Base-by-base conservation (phyloP, 2,329 filamentous ascomycete genomes). In the Aspergillus novofumigatus region DNA sequence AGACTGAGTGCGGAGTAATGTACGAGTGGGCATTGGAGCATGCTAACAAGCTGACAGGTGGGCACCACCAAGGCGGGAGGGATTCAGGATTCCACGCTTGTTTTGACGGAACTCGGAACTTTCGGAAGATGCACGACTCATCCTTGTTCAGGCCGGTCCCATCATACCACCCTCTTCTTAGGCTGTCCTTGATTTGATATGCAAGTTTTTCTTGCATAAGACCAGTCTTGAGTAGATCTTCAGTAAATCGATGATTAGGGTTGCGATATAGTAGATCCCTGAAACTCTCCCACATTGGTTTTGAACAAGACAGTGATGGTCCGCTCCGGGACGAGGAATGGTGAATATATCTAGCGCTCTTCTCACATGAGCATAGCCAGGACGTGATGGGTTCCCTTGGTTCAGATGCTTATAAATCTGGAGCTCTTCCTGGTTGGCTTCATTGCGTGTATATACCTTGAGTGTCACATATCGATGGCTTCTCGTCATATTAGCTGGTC, bases 201-300 rank as follows among this genome's bases (percentile, higher is more conserved):
- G 26, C 26, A n/a, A n/a, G n/a, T n/a, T n/a, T n/a, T n/a, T n/a
- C 29, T 35, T 72, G 70, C 54, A 64, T 61, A 41, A 81, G 66
- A 41, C 71, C 69, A 23, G 59, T 59, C 58, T 72, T 75, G 11
- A 80, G 62, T 17, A 80, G 64, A 23, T 72, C 65, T 32, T 72
- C 63, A 11, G 73, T 70, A 48, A 78, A 75, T 23, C 75, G 67
- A 61, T 70, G 65, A 2, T 35, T 62, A 3, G 74, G 69, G 49
- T 77, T 74, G 25, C 74, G 72, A 32, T 65, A 67, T 1, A 75
- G 68, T 11, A 79, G 56, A 51, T 76, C 71, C 42, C 60, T 69
- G 47, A 73, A 75, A 57, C 72, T 79, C 28, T 78, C 75, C 69
- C 76, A 75, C 61, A 73, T 69, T 6, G 69, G 71, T 17, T 64